Base-by-base conservation (phyloP, 164 flowering plant species). In the Akebia trifoliata region DNA sequence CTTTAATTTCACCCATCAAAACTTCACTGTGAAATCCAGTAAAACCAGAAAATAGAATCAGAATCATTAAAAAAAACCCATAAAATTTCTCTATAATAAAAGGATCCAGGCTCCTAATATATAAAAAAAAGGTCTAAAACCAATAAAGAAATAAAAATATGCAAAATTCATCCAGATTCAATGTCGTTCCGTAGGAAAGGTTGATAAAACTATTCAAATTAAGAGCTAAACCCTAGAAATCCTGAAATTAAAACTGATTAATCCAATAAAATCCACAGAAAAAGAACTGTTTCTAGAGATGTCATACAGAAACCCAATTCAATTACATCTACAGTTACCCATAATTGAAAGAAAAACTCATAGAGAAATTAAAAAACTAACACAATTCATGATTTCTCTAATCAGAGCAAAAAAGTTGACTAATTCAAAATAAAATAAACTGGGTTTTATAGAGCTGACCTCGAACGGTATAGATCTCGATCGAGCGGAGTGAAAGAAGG, bases 381-480 rank as follows among this genome's bases (percentile, higher is more conserved):
- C 37, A 17, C 17, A 52, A 20, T 21, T 1, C 8, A 35, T 8
- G 10, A 39, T 50, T 8, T 20, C 40, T 17, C 21, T 7, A 45
- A 32, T 2, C 4, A 15, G 10, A 49, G 21, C 3, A 40, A 56
- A 17, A 4, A 6, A 14, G 29, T 6, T 20, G 28, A 37, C 21
- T 21, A 5, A 56, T 28, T 25, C 14, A 3, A 34, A 29, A 29
- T 46, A 21, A 21, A 5, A 38, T 28, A 14, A 44, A 24, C 12
- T 35, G 54, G 59, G 55, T 36, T 28, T 39, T 52, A 51, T 18
- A 37, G 40, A 47, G 57, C 15, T 6, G 25, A 69, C 76, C 76
- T 66, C 12, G 73, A 81, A 64, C 75, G 87, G 67, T 86, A 86
- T 35, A 86, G 87, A 86, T 86, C 84, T 36, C 54, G 82, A 38